Percentiles rank a stretch among this genome's conserved stretches.
Conservation (phyloP, 2,329 filamentous ascomycete genomes). For the Gnomoniopsis sp. region DNA sequence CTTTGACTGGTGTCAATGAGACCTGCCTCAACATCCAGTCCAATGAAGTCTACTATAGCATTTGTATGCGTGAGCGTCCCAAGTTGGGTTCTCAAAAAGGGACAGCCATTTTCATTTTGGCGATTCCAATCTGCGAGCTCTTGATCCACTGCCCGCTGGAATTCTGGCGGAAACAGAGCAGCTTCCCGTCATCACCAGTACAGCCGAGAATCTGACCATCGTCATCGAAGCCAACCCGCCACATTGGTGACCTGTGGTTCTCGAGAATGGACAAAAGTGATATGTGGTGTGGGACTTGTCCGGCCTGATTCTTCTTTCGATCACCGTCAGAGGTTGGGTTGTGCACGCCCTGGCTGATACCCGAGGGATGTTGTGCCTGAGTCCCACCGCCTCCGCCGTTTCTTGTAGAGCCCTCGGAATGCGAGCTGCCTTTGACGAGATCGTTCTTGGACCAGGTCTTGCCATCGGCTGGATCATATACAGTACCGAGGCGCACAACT, state of each 20-base stretch:
- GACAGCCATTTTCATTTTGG: constrained; percentile 51
- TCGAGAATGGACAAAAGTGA: constrained; percentile 65
- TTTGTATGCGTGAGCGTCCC: background rate
- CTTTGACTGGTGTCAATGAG: no score
- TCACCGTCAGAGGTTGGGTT: constrained; percentile 46
- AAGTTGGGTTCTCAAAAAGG: constrained; percentile 31
- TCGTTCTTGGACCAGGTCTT: constrained; percentile 48
- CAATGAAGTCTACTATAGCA: background rate
- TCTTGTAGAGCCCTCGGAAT: constrained; percentile 5
- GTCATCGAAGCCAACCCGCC: constrained; percentile 69
- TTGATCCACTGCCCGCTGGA: constrained; percentile 57
- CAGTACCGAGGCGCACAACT: constrained; percentile 77
- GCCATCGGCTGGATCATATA: constrained; percentile 42
- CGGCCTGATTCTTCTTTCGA: constrained; percentile 54
- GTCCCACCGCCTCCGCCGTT: constrained; percentile 16
- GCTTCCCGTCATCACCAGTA: constrained; percentile 71
- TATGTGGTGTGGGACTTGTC: constrained; percentile 61
- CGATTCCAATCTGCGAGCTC: constrained; percentile 57
- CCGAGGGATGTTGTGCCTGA: constrained; percentile 38
- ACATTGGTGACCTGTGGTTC: constrained; percentile 67
- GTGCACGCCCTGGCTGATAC: constrained; percentile 51
- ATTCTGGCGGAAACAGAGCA: constrained; percentile 59
- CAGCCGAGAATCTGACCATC: constrained; percentile 71
- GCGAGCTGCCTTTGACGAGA: constrained; percentile 34
- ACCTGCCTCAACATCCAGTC: background rate